Evolutionary conservation across 1,139 yeast species (phyloP).

Genomic region (Yarrowia galli): DNA sequence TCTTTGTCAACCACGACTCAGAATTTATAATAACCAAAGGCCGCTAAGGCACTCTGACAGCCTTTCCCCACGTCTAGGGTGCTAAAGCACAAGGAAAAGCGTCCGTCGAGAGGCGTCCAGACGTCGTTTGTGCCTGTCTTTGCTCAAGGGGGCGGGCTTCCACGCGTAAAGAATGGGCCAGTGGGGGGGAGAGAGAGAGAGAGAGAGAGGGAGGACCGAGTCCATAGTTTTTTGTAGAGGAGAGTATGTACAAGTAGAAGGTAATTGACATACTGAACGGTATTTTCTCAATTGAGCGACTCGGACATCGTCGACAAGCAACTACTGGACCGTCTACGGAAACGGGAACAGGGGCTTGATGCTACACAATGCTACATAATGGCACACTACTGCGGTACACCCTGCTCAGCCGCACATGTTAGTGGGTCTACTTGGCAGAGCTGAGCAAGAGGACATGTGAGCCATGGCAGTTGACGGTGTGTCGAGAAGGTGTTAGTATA

Average conservation of each 20-base stretch:
- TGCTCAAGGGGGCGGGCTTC: slow-evolving; percentile 1
- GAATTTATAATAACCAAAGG: slow-evolving; percentile 10
- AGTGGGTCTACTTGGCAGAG: background rate
- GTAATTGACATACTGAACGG: too few species aligned
- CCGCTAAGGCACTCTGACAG: slow-evolving; percentile 3
- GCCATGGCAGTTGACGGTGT: too few species aligned
- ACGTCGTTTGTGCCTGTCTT: background rate
- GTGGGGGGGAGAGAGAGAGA: too few species aligned
- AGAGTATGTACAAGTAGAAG: too few species aligned
- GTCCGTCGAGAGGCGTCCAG: background rate
- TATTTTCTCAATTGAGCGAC: too few species aligned
- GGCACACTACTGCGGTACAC: background rate
- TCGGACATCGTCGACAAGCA: too few species aligned
- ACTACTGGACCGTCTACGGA: background rate
- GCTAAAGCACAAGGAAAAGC: background rate
- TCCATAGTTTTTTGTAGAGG: too few species aligned
- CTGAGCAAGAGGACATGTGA: too few species aligned
- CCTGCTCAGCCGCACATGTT: slow-evolving; percentile 32
- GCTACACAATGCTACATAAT: background rate
- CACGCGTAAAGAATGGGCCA: background rate
- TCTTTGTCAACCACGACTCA: slow-evolving; percentile 24
- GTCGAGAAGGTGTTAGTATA: too few species aligned
- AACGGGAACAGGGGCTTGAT: background rate
- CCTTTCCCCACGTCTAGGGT: slow-evolving; percentile 2
- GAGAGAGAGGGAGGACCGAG: too few species aligned